phyloP scores from a whole-genome alignment of 1,139 yeast species.

The Candida labiduridarum region DNA sequence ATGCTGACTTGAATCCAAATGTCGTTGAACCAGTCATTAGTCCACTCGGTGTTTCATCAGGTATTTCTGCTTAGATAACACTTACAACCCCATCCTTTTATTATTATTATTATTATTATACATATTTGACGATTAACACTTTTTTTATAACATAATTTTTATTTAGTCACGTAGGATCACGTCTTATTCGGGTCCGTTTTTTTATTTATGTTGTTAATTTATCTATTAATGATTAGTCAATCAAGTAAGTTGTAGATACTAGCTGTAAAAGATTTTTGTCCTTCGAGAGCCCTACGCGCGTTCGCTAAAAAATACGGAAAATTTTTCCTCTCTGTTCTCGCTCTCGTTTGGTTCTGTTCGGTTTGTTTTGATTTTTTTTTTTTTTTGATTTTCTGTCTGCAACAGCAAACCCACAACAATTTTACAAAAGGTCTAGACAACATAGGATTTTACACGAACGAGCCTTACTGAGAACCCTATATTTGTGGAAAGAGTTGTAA shows the following conservation, averaged over 20 bases:
- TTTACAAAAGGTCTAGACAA: not conserved
- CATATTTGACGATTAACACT: not conserved
- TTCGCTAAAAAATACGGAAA: not conserved
- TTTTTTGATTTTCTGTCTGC: not conserved
- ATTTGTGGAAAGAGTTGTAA: no score
- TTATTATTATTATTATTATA: not conserved
- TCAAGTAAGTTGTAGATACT: no score
- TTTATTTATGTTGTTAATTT: no score
- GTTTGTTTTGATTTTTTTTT: not conserved
- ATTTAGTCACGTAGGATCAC: no score
- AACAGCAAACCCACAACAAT: not conserved
- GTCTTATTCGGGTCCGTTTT: no score
- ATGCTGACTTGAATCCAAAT: conserved; percentile 64
- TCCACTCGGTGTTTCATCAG: conserved; percentile 70
- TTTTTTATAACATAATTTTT: no score
- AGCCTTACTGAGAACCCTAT: no score
- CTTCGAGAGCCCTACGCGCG: not conserved
- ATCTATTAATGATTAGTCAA: no score
- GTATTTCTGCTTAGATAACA: conserved; percentile 37
- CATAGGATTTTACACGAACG: not conserved
- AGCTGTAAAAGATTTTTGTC: no score
- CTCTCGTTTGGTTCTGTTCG: not conserved
- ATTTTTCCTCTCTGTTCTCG: not conserved
- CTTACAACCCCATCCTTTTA: not conserved
- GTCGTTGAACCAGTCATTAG: conserved; percentile 61